phyloP scores from a whole-genome alignment of 306 rosid genomes.

The Luffa acutangula region DNA sequence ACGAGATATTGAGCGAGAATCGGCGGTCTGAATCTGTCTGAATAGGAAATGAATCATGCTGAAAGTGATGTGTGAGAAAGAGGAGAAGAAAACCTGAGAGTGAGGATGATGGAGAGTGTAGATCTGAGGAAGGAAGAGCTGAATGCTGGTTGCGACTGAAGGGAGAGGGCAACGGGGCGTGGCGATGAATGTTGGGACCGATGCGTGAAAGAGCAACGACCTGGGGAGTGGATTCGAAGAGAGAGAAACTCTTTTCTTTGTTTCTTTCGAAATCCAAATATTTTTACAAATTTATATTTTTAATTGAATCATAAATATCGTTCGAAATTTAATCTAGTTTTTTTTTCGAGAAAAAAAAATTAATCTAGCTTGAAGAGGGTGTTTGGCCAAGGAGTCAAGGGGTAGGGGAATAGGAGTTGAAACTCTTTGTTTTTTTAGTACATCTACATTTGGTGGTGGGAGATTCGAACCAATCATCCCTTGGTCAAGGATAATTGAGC shows the following conservation, averaged over 20 bases:
- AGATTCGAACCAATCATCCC: no score
- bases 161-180: background rate
- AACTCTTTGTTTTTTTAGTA: no score
- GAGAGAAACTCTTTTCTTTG: background rate
- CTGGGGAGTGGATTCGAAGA: background rate
- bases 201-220: background rate
- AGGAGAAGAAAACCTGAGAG: background rate
- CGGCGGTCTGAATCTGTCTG: background rate
- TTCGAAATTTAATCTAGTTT: no score
- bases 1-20: background rate
- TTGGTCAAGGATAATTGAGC: no score
- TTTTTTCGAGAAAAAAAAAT: no score
- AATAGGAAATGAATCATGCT: background rate
- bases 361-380: no score
- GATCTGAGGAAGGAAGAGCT: background rate
- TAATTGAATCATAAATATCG: no score
- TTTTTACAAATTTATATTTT: background rate
- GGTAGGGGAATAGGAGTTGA: no score
- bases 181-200: slow-evolving; percentile 1
- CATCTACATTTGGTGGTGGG: no score
- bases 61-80: background rate
- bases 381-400: no score
- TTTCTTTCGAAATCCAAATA: background rate
- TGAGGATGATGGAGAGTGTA: background rate
- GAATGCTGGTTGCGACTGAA: background rate